phyloP scores from a whole-genome alignment of 768 basidiomycete genomes.

The Cystobasidium tubakii region DNA sequence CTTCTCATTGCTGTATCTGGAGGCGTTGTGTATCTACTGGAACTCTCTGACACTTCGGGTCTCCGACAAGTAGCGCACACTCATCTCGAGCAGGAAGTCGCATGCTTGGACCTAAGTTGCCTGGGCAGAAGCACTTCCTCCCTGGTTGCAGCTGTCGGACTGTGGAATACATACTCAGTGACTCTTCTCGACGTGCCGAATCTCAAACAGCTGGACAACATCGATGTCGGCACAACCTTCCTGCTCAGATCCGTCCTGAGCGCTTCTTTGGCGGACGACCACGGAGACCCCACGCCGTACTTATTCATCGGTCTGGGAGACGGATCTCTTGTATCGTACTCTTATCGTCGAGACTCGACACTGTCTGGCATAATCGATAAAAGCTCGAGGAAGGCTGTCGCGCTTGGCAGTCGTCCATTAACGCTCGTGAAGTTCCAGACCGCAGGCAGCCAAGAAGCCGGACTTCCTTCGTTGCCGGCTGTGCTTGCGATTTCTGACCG shows the following conservation, averaged over 20 bases:
- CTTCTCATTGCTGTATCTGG: conserved; percentile 42
- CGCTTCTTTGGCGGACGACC: conserved; percentile 56
- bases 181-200: conserved; percentile 54
- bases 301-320: conserved; percentile 70
- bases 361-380: neutral
- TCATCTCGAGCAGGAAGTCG: conserved; percentile 56
- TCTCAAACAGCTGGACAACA: conserved; percentile 44
- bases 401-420: conserved; percentile 66
- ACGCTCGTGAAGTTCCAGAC: conserved; percentile 55
- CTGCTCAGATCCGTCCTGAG: conserved; percentile 50
- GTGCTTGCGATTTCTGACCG: conserved; percentile 70
- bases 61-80: neutral
- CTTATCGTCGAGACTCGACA: conserved; percentile 50
- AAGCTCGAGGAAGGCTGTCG: conserved; percentile 55
- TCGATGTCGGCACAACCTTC: conserved; percentile 52
- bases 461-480: conserved; percentile 48
- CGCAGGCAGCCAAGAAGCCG: conserved; percentile 39
- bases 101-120: conserved; percentile 62
- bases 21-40: conserved; percentile 55
- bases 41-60: conserved; percentile 49
- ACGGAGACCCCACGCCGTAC: conserved; percentile 16
- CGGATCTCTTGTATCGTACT: conserved; percentile 62
- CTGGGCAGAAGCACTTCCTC: conserved; percentile 47
- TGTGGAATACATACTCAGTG: conserved; percentile 67
- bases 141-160: conserved; percentile 60